A percentile compares a stretch with the other conserved stretches of the same genome.
These are phyloP conservation scores for Hyphopichia khmerensis DNA, from an alignment of 1,139 yeast species.

Conservation along the genomic window DNA sequence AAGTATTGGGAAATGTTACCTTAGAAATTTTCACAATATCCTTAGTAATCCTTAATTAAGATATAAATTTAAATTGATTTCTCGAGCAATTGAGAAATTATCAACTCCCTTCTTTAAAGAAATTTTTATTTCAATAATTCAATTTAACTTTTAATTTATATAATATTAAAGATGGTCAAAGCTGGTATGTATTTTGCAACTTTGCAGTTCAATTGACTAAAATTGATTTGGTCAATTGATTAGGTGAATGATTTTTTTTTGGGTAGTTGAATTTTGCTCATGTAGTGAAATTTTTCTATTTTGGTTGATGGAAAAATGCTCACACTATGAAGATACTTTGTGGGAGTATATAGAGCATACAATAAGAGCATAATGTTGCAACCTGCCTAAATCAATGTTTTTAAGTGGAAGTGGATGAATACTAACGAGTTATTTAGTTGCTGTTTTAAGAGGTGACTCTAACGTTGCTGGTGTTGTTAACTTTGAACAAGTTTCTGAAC, in stretches of 20 bases:
- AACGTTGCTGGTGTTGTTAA: slow-evolving; percentile 81
- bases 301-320: too few relatives aligned
- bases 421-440: slow-evolving; percentile 53
- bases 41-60: neutral
- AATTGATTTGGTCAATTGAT: neutral
- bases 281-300: neutral
- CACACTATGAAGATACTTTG: too few relatives aligned
- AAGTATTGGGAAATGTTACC: too few relatives aligned
- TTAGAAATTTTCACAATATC: neutral
- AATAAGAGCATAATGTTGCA: too few relatives aligned
- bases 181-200: slow-evolving; percentile 27
- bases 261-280: slow-evolving; percentile 4
- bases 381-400: too few relatives aligned
- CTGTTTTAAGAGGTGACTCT: slow-evolving; percentile 94
- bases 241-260: neutral
- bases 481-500: slow-evolving; percentile 79
- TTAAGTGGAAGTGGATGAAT: too few relatives aligned
- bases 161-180: slow-evolving; percentile 26
- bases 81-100: neutral
- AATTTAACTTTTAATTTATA: neutral
- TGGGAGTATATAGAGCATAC: too few relatives aligned
- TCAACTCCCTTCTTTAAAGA: neutral
- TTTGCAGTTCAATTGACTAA: neutral
- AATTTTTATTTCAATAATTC: neutral
- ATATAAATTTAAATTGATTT: neutral